Conservation (phyloP, 148 eudicot genomes). For the Hydrangea macrophylla region DNA sequence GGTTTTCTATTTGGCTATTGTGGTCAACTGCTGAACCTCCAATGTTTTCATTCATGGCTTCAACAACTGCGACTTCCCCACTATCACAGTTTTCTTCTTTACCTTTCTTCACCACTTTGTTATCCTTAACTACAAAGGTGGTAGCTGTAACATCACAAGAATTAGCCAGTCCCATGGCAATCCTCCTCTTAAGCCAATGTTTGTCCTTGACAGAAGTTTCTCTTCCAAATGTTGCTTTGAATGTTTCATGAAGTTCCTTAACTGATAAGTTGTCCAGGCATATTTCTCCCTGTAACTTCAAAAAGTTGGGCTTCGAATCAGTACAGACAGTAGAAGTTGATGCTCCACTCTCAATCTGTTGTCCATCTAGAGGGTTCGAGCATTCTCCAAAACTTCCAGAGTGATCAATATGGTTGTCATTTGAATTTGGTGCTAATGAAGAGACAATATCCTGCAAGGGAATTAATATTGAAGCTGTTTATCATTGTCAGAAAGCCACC, state of each 20-base stretch:
- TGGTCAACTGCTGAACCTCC: conserved; percentile 26
- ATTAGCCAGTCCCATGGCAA: conserved; percentile 86
- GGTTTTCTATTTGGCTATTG: conserved; percentile 30
- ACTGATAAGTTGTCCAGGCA: conserved; percentile 73
- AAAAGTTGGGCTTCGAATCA: conserved; percentile 67
- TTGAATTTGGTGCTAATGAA: conserved; percentile 22
- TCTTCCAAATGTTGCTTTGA: conserved; percentile 92
- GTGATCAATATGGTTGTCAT: conserved; percentile 23
- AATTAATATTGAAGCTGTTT: conserved; percentile 9
- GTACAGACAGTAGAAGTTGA: conserved; percentile 24
- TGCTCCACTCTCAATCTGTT: conserved; percentile 27
- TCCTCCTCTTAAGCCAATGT: conserved; percentile 94
- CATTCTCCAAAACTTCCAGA: conserved; percentile 30
- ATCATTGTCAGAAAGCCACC: conserved; percentile 5
- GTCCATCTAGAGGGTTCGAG: conserved; percentile 31
- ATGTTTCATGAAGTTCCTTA: conserved; percentile 90
- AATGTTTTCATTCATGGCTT: conserved; percentile 29
- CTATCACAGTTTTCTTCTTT: conserved; percentile 33
- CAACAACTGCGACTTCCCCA: conserved; percentile 37
- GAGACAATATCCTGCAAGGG: conserved; percentile 40
- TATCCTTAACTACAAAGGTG: conserved; percentile 57
- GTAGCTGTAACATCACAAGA: conserved; percentile 81
- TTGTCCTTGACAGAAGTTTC: conserved; percentile 91
- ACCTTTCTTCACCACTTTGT: conserved; percentile 41
- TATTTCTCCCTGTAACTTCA: conserved; percentile 72